phyloP scores from a whole-genome alignment of 2,329 filamentous ascomycete species.

The Aspergillus fischeri region DNA sequence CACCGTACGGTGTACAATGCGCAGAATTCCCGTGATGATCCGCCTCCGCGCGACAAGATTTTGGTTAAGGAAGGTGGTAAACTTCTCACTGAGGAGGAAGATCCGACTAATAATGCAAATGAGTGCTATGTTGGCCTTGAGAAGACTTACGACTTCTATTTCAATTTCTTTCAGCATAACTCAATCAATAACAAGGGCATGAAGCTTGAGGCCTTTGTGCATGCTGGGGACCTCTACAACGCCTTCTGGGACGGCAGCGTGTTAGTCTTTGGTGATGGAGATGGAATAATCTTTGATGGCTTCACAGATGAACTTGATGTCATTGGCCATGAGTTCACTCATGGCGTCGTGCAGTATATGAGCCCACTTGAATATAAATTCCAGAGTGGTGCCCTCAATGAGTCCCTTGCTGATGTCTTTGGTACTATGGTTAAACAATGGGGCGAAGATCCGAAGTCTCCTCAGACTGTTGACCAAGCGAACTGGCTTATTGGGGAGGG shows the following conservation, averaged over 20 bases:
- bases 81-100: neutral
- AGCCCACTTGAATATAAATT: slow-evolving; percentile 44
- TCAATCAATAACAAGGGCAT: neutral
- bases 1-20: neutral
- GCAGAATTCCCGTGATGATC: neutral
- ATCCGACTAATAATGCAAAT: neutral
- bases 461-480: slow-evolving; percentile 3
- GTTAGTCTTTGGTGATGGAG: slow-evolving; percentile 55
- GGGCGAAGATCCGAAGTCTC: slow-evolving; percentile 8
- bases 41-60: slow-evolving; percentile 2
- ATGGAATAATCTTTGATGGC: slow-evolving; percentile 46
- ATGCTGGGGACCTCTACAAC: neutral
- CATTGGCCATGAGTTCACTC: slow-evolving; percentile 36
- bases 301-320: slow-evolving; percentile 54
- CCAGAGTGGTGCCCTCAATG: slow-evolving; percentile 54
- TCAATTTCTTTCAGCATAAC: neutral
- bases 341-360: slow-evolving; percentile 53
- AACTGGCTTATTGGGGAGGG: slow-evolving; percentile 7
- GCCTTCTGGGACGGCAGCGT: neutral
- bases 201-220: neutral
- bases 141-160: neutral
- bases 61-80: slow-evolving; percentile 3
- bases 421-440: slow-evolving; percentile 57
- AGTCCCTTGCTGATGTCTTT: slow-evolving; percentile 55
- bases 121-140: neutral